A percentile compares a stretch with the other conserved stretches of the same genome.
phyloP scores from a whole-genome alignment of 2,329 filamentous ascomycete genomes.

The Cladophialophora yegresii region DNA sequence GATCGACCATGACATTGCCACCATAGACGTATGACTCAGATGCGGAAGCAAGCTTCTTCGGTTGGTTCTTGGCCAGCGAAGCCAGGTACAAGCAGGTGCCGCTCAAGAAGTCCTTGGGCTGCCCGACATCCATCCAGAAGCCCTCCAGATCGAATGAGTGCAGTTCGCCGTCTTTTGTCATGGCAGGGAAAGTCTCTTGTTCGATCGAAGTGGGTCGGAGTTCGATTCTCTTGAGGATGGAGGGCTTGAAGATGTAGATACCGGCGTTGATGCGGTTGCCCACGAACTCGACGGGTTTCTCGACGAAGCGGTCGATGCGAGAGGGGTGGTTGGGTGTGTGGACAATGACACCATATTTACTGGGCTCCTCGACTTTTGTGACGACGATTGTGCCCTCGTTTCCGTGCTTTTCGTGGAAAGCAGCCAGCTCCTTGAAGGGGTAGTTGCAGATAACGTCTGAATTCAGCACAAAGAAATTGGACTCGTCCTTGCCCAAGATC shows the following conservation, averaged over 20 bases:
- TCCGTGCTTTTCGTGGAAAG: conserved; percentile 90
- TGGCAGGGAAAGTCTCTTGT: conserved; percentile 96
- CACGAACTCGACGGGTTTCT: conserved; percentile 98
- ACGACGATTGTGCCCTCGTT: conserved; percentile 97
- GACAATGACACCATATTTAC: conserved; percentile 97
- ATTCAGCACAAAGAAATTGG: conserved; percentile 97
- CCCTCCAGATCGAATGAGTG: conserved; percentile 96
- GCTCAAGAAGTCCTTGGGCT: conserved; percentile 96
- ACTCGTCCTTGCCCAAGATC: conserved; percentile 88
- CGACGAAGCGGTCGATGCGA: conserved; percentile 96
- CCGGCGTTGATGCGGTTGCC: conserved; percentile 98
- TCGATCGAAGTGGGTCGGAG: conserved; percentile 96
- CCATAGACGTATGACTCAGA: conserved; percentile 81
- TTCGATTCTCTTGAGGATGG: conserved; percentile 86
- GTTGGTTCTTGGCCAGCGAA: conserved; percentile 84
- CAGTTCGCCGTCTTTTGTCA: conserved; percentile 83
- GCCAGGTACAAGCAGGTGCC: conserved; percentile 96
- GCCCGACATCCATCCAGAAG: conserved; percentile 99
- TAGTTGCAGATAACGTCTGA: conserved; percentile 98
- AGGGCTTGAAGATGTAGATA: conserved; percentile 96
- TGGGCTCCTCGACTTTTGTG: conserved; percentile 98
- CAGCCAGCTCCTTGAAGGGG: conserved; percentile 84
- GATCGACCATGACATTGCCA: conserved; percentile 94
- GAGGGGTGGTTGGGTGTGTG: conserved; percentile 91
- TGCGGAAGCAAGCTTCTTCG: conserved; percentile 74